These are phyloP conservation scores for Trypanosoma cruzi DNA, from an alignment of 208 protist genomes.

Conservation along the genomic window DNA sequence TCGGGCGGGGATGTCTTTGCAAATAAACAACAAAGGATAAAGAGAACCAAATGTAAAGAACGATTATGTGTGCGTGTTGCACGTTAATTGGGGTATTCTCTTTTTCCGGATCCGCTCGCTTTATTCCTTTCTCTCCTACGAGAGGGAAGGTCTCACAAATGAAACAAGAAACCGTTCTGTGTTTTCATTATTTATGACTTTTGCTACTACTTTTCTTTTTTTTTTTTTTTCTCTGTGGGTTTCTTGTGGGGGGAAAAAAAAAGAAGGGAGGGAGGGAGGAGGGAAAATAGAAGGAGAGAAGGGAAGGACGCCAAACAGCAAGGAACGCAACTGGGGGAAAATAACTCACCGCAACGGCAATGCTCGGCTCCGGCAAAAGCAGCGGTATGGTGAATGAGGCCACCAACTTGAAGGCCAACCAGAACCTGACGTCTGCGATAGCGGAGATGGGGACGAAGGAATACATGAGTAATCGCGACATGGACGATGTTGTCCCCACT, in stretches of 20 bases:
- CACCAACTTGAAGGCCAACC: slow-evolving; percentile 88
- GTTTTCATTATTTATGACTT: neutral
- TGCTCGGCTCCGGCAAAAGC: slow-evolving; percentile 89
- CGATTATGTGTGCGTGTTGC: too few relatives aligned
- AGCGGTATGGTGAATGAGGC: slow-evolving; percentile 90
- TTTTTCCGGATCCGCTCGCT: too few relatives aligned
- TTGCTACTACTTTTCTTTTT: slow-evolving; percentile 7
- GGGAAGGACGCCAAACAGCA: neutral
- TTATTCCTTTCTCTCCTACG: too few relatives aligned
- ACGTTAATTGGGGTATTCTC: too few relatives aligned
- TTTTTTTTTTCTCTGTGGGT: slow-evolving; percentile 19
- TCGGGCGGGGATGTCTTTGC: too few relatives aligned
- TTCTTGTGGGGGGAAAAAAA: slow-evolving; percentile 7
- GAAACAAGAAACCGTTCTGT: too few relatives aligned
- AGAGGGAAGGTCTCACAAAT: too few relatives aligned
- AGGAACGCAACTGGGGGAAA: slow-evolving; percentile 3
- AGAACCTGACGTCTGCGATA: slow-evolving; percentile 85
- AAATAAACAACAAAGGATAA: too few relatives aligned
- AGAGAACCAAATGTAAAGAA: too few relatives aligned
- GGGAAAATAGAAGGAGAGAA: slow-evolving; percentile 3
- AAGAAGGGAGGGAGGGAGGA: neutral
- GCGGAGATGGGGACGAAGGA: slow-evolving; percentile 77
- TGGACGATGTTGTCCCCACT: slow-evolving; percentile 81
- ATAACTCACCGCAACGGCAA: slow-evolving; percentile 25
- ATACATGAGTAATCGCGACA: slow-evolving; percentile 71